These are phyloP conservation scores for Chytriomyces hyalinus DNA, from an alignment of 192 early-diverging fungal species.

Conservation along the genomic window DNA sequence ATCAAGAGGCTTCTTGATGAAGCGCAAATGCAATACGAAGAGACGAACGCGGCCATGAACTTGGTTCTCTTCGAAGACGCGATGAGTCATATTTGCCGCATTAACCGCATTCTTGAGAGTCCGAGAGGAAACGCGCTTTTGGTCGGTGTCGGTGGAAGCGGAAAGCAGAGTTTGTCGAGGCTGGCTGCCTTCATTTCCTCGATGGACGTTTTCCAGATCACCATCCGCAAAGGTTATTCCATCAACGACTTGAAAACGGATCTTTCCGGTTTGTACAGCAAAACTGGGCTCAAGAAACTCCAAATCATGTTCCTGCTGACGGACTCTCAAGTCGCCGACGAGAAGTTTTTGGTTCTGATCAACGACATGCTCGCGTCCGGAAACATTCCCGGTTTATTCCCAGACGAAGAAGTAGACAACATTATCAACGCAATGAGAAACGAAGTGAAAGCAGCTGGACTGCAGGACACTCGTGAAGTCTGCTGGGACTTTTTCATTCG, in stretches of 20 bases:
- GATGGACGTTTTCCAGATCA: slow-evolving; percentile 76
- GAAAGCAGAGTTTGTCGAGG: slow-evolving; percentile 66
- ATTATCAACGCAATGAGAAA: slow-evolving; percentile 69
- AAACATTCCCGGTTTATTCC: slow-evolving; percentile 71
- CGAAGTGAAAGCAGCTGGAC: slow-evolving; percentile 65
- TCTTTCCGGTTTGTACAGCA: slow-evolving; percentile 59
- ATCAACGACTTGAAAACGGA: slow-evolving; percentile 64
- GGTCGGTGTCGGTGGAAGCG: slow-evolving; percentile 69
- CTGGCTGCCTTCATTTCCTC: slow-evolving; percentile 67
- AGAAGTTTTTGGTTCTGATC: slow-evolving; percentile 68
- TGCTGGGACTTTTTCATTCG: slow-evolving; percentile 73
- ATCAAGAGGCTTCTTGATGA: slow-evolving; percentile 63
- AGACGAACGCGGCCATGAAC: slow-evolving; percentile 68
- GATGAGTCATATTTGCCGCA: slow-evolving; percentile 69
- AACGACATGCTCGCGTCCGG: slow-evolving; percentile 71
- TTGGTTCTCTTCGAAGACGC: slow-evolving; percentile 71
- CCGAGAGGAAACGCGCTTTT: slow-evolving; percentile 68
- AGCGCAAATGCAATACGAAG: slow-evolving; percentile 67
- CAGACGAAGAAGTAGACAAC: slow-evolving; percentile 70
- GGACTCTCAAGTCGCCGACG: slow-evolving; percentile 68
- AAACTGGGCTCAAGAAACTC: slow-evolving; percentile 66
- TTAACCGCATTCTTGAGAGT: slow-evolving; percentile 66
- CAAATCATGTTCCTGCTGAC: slow-evolving; percentile 70
- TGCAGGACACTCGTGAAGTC: slow-evolving; percentile 65
- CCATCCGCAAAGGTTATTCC: slow-evolving; percentile 65